Conservation (phyloP, 23 red algal genomes). For the Gracilaria vermiculophylla region DNA sequence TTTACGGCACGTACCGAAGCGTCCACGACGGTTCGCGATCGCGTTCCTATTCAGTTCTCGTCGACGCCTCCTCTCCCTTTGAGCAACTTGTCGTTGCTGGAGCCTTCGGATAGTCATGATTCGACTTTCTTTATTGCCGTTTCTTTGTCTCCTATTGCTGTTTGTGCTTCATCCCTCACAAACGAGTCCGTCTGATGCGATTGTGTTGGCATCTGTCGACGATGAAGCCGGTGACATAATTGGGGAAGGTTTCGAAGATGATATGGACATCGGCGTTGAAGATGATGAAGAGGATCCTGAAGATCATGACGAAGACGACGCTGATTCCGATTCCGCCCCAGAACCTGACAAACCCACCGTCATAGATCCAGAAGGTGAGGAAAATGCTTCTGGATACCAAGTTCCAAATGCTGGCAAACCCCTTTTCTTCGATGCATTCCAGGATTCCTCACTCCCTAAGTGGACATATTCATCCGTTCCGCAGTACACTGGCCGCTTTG, state of each 20-base stretch:
- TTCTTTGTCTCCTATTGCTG: conserved; percentile 14
- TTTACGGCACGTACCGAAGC: not conserved
- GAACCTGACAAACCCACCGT: conserved; percentile 33
- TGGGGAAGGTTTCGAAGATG: conserved; percentile 10
- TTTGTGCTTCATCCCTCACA: conserved; percentile 9
- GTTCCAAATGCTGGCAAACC: conserved; percentile 42
- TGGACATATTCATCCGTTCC: conserved; percentile 58
- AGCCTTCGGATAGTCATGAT: not conserved
- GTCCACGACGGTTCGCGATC: not conserved
- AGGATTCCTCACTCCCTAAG: conserved; percentile 40
- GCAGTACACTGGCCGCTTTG: conserved; percentile 67
- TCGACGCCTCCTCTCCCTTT: not conserved
- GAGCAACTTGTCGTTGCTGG: not conserved
- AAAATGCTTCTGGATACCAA: conserved; percentile 54
- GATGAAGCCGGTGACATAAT: conserved; percentile 22
- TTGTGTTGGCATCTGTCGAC: conserved; percentile 7
- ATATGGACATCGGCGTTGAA: conserved; percentile 35
- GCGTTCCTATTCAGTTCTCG: not conserved
- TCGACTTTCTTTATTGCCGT: not conserved
- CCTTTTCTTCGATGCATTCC: conserved; percentile 89
- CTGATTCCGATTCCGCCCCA: conserved; percentile 4
- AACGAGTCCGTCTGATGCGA: not conserved
- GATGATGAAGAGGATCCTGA: conserved; percentile 47
- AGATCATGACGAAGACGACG: conserved; percentile 32
- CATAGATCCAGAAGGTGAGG: conserved; percentile 59